Conservation (phyloP, 352 stramenopile species). For the Phytopythium delawarense region DNA sequence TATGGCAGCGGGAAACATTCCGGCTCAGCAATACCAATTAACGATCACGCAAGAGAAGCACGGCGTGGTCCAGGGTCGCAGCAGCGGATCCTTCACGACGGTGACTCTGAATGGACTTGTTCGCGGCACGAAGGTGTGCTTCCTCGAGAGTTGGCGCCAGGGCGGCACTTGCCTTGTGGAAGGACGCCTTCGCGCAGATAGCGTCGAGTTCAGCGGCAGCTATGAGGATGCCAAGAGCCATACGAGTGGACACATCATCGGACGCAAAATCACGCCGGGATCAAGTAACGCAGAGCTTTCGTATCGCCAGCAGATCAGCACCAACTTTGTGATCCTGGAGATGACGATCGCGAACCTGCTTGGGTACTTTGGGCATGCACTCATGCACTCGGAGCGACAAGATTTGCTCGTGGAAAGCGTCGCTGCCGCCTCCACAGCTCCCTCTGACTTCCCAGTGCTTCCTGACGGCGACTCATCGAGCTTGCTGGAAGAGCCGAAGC, state of each 20-base stretch:
- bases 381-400: constrained; percentile 54
- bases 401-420: constrained; percentile 56
- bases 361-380: constrained; percentile 58
- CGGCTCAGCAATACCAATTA: constrained; percentile 83
- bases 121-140: constrained; percentile 76
- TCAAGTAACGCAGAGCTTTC: constrained; percentile 9
- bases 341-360: constrained; percentile 75
- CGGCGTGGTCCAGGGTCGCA: constrained; percentile 62
- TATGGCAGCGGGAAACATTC: constrained; percentile 83
- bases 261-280: constrained; percentile 50
- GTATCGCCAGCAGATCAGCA: constrained; percentile 30
- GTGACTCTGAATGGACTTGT: constrained; percentile 76
- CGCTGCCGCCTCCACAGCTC: constrained; percentile 8
- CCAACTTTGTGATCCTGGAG: constrained; percentile 68
- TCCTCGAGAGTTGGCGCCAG: constrained; percentile 85
- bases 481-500: constrained; percentile 31
- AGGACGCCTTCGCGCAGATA: constrained; percentile 69
- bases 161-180: constrained; percentile 85
- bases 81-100: constrained; percentile 77
- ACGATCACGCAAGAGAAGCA: constrained; percentile 62
- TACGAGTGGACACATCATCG: constrained; percentile 79
- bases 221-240: constrained; percentile 89
- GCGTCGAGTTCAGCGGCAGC: constrained; percentile 61
- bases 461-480: constrained; percentile 16
- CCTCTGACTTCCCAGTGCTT: constrained; percentile 22